Evolutionary conservation across 2,329 filamentous ascomycete genomes (phyloP), one percentile per base, ranked within the genome.

Genomic region (Botrytis aclada): DNA sequence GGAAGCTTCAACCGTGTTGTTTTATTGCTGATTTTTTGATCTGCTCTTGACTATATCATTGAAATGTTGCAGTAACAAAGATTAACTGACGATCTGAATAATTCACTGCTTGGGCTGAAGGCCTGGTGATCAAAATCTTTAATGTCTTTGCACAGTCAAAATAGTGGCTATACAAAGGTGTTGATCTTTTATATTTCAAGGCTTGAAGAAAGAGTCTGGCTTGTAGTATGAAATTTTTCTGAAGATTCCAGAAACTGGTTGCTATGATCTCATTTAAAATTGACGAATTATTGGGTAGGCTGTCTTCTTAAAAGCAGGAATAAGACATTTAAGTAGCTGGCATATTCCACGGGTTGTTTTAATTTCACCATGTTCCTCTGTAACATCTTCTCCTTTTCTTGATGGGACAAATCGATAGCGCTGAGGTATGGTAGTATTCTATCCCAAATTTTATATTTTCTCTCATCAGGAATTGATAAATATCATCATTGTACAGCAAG

Each of bases 371-470:
- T 32, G 0, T 18, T 29, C 9, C 0, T 0, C n/a, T n/a, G n/a
- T n/a, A n/a, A n/a, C n/a, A n/a, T 18, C 5, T 18, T n/a, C 6
- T 9, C 0, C 5, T 18, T 56, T 16, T 29, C n/a, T 8, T 8
- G 18, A 54, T 56, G 14, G 2, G 4, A 29, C 1, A 29, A 16
- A 56, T 14, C 4, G 0, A 32, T 29, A 32, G 0, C 6, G 18
- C 14, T 18, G 6, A 29, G 14, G 6, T 56, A 32, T 18, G 12
- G 14, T 9, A 32, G 14, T 18, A 0, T 18, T 56, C 3, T 9
- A 29, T 29, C 51, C n/a, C 7, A 56, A n/a, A 18, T 56, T 0
- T 8, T 56, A 9, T 3, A 3, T 4, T 4, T 18, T 29, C n/a
- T 56, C 6, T 14, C 6, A 51, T 3, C 12, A 51, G 10, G 25